Evolutionary conservation across 192 early-diverging fungal genomes (phyloP).

Genomic region (Kickxella alabastrina): DNA sequence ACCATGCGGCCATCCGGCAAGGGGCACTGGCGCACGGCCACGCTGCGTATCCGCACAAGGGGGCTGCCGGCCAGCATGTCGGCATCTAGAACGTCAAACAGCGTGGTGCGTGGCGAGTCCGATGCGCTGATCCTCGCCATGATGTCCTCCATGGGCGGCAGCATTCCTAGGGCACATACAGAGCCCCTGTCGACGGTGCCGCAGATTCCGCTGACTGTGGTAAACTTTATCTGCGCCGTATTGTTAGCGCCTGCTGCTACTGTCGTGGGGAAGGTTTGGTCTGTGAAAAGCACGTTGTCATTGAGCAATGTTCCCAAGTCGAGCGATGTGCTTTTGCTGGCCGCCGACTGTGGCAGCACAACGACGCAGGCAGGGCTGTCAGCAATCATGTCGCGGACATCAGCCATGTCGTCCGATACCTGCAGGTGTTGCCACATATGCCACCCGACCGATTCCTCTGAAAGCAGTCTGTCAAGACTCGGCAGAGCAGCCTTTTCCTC

Average conservation of each 20-base stretch:
- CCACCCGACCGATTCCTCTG: conserved; percentile 30
- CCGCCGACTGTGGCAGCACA: conserved; percentile 17
- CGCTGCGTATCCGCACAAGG: conserved; percentile 21
- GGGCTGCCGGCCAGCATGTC: conserved; percentile 8
- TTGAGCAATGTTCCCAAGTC: conserved; percentile 27
- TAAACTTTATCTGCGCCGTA: no score
- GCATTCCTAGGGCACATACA: conserved; percentile 34
- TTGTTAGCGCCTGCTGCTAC: no score
- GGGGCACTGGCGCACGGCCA: background rate
- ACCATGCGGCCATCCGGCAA: conserved; percentile 22
- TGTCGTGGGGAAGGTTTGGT: background rate
- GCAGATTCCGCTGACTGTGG: conserved; percentile 38
- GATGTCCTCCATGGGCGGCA: conserved; percentile 46
- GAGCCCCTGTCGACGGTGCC: conserved; percentile 26
- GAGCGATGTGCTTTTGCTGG: background rate
- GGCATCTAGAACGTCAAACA: conserved; percentile 38
- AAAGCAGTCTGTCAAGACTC: conserved; percentile 5
- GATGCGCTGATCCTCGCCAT: conserved; percentile 23
- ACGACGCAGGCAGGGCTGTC: conserved; percentile 21
- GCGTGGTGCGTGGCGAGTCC: conserved; percentile 34
- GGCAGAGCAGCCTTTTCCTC: background rate
- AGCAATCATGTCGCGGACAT: conserved; percentile 38
- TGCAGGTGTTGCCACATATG: conserved; percentile 39
- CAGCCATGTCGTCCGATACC: conserved; percentile 20
- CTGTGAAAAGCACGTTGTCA: conserved; percentile 43